Evolutionary conservation across 441 rosid genomes (phyloP).

Genomic region (Brassica hybrid): DNA sequence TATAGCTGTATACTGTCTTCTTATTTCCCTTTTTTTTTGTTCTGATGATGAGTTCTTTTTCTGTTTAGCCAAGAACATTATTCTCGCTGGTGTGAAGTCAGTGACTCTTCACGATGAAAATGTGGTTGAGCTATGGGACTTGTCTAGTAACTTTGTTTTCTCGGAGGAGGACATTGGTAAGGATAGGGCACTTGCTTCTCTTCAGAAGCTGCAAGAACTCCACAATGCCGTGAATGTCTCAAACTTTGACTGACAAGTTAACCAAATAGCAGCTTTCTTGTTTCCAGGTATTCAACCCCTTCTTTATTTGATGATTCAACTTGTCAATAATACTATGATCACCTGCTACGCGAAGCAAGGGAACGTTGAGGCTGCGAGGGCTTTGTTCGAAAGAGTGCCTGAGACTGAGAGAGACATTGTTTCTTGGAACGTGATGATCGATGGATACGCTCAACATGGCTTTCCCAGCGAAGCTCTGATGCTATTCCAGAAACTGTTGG

Average conservation of each 20-base stretch:
- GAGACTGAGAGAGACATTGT: conserved; percentile 67
- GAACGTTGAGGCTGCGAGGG: conserved; percentile 60
- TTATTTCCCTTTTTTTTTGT: background rate
- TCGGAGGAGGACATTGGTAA: conserved; percentile 83
- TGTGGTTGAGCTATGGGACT: conserved; percentile 83
- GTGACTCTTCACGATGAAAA: conserved; percentile 91
- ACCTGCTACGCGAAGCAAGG: conserved; percentile 56
- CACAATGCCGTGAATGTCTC: conserved; percentile 83
- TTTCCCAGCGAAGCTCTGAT: conserved; percentile 54
- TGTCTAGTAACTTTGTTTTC: conserved; percentile 83
- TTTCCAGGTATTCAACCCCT: conserved; percentile 57
- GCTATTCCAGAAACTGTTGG: conserved; percentile 59
- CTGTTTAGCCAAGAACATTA: conserved; percentile 80
- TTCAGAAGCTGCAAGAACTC: conserved; percentile 90
- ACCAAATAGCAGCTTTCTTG: conserved; percentile 72
- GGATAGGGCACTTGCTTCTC: conserved; percentile 89
- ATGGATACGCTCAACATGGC: conserved; percentile 69
- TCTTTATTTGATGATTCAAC: background rate
- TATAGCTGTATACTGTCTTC: background rate
- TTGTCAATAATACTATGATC: conserved; percentile 42
- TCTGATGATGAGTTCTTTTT: conserved; percentile 3
- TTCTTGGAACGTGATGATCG: conserved; percentile 84
- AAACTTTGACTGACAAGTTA: conserved; percentile 65
- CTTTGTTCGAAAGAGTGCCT: conserved; percentile 53
- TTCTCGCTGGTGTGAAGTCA: conserved; percentile 97